A percentile compares a stretch with the other conserved stretches of the same genome.
Conservation (phyloP, 106 monocot genomes). For the Platanthera guangdongensis region DNA sequence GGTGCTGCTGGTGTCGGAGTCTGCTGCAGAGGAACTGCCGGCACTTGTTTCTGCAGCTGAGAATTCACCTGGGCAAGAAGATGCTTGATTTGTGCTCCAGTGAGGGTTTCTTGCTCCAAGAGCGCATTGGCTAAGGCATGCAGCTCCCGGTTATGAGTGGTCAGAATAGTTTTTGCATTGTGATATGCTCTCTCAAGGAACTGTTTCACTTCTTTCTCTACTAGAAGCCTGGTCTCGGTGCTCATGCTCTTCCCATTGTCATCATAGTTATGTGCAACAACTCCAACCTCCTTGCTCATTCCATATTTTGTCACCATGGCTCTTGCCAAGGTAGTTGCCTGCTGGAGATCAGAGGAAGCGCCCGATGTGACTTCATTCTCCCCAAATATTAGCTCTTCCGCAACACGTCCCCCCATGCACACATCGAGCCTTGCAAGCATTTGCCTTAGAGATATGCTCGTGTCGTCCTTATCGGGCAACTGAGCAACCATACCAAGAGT, state of each 20-base stretch:
- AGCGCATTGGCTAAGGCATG: slow-evolving; percentile 87
- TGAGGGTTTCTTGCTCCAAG: slow-evolving; percentile 82
- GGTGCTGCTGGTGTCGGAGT: slow-evolving; percentile 16
- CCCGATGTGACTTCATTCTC: slow-evolving; percentile 91
- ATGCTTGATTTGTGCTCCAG: slow-evolving; percentile 79
- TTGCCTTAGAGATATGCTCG: slow-evolving; percentile 76
- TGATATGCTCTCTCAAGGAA: slow-evolving; percentile 82
- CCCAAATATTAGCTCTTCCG: slow-evolving; percentile 92
- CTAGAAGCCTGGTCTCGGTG: slow-evolving; percentile 75
- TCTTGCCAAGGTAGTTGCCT: slow-evolving; percentile 75
- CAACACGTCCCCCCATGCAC: slow-evolving; percentile 97
- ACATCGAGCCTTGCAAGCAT: slow-evolving; percentile 97
- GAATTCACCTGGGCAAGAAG: slow-evolving; percentile 47
- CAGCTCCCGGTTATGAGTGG: slow-evolving; percentile 62
- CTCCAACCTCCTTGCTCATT: slow-evolving; percentile 83
- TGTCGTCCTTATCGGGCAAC: slow-evolving; percentile 84
- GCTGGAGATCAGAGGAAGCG: slow-evolving; percentile 80
- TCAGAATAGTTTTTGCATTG: slow-evolving; percentile 79
- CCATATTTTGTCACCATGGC: slow-evolving; percentile 97
- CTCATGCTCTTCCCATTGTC: slow-evolving; percentile 98
- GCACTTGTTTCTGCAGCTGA: slow-evolving; percentile 34
- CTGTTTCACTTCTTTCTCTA: slow-evolving; percentile 82
- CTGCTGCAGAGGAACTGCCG: slow-evolving; percentile 15
- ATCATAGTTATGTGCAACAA: slow-evolving; percentile 77
- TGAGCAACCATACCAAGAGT: slow-evolving; percentile 93